Base-by-base conservation (phyloP, 1,284 basidiomycete genomes). In the Coniferiporia sulphurascens region DNA sequence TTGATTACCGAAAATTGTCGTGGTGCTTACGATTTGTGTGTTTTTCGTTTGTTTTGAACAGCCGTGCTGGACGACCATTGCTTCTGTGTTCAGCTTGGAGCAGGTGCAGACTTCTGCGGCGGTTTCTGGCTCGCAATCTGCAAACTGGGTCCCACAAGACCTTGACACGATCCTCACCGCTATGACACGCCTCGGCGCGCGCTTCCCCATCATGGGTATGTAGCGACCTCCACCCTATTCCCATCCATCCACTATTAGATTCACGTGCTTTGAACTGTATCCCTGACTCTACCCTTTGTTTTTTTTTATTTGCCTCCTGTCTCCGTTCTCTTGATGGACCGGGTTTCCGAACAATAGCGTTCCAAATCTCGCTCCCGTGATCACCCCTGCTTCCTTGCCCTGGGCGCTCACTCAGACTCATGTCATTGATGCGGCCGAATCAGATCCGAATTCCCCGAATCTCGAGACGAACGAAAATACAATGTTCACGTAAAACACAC, bases 51-150 rank as follows among this genome's bases (percentile, higher is more conserved):
- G 15, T 15, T 41, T 3, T 8, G 15, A 22, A 22, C 61, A 89
- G 86, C 80, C 83, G 15, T 89, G 87, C 66, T 89, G 87, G 86
- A 83, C 83, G 15, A 78, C 76, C 55, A 82, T 79, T 22, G 83
- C 85, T 55, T 84, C 86, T 66, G 81, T 83, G 10, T 72, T 89
- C 57, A 78, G 85, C 58, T 77, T 81, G 51, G 85, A 90, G 68
- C 76, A 87, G 22, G 76, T 65, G 80, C 60, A 72, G 79, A 62
- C 73, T 83, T 19, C 46, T 19, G 56, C 56, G 12, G 48, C 62
- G 82, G 84, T 66, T 70, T 78, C 22, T 76, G 57, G 57, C 21
- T 45, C 41, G 9, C 53, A 54, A 8, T 36, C 54, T 81, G 27
- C 87, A 84, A 85, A 80, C 81, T 36, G 75, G 81, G 45, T 72